These are phyloP conservation scores for Lepiota brunneoincarnata DNA, from an alignment of 768 basidiomycete species.

Conservation along the genomic window DNA sequence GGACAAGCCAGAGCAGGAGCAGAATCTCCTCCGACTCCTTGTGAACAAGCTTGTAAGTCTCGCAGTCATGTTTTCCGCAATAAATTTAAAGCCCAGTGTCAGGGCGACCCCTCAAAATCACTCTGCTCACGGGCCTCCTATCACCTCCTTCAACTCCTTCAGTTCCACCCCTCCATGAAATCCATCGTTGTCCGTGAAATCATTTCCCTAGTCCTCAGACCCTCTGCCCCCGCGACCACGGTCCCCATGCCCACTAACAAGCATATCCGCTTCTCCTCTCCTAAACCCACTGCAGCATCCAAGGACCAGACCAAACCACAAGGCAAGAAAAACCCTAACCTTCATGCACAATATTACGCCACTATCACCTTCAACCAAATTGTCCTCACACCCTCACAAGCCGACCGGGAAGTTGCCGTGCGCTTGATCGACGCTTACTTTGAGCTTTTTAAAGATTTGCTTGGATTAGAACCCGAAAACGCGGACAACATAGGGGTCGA, in stretches of 20 bases:
- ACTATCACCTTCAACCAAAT: constrained; percentile 95
- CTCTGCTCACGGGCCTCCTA: constrained; percentile 90
- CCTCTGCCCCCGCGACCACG: constrained; percentile 37
- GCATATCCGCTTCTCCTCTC: constrained; percentile 54
- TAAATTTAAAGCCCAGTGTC: background rate
- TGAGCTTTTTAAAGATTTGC: constrained; percentile 85
- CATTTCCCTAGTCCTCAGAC: constrained; percentile 71
- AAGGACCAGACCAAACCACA: constrained; percentile 33
- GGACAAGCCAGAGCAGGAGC: constrained; percentile 95
- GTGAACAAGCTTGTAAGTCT: constrained; percentile 86
- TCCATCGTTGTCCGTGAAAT: constrained; percentile 84
- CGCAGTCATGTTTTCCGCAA: background rate
- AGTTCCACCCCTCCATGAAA: constrained; percentile 94
- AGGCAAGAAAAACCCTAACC: constrained; percentile 43
- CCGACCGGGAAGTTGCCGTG: constrained; percentile 71
- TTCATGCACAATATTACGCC: constrained; percentile 88
- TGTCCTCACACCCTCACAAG: constrained; percentile 49
- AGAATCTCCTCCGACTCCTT: constrained; percentile 87
- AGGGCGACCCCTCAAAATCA: constrained; percentile 89
- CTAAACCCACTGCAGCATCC: constrained; percentile 26
- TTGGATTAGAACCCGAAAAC: constrained; percentile 56
- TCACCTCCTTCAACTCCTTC: constrained; percentile 84
- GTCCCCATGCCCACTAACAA: constrained; percentile 32
- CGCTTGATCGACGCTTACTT: constrained; percentile 90
- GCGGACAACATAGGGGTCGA: constrained; percentile 24